These are phyloP conservation scores for Dryadomyces quercus-mongolicae DNA, from an alignment of 2,329 filamentous ascomycete species.

Conservation along the genomic window DNA sequence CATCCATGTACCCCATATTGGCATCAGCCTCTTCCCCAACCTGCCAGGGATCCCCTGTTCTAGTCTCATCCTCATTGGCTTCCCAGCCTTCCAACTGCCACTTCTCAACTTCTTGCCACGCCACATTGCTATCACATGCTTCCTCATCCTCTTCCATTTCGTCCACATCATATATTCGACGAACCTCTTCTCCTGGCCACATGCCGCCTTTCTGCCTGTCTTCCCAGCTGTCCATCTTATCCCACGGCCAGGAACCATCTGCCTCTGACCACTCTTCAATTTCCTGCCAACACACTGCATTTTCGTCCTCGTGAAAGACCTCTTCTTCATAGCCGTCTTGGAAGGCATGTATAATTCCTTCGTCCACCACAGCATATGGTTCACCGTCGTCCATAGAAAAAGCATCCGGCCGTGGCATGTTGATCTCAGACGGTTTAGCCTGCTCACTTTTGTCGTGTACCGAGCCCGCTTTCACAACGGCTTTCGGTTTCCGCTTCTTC, in stretches of 20 bases:
- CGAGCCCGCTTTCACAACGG: background rate
- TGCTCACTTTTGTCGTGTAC: background rate
- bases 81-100: slow-evolving; percentile 6
- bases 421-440: no score
- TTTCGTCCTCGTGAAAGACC: background rate
- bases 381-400: background rate
- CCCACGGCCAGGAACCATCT: background rate
- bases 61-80: no score
- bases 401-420: background rate
- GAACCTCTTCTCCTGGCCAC: background rate
- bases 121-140: background rate
- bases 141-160: no score
- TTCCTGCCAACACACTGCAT: slow-evolving; percentile 4
- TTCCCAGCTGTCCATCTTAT: background rate
- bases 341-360: background rate
- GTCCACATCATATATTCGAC: background rate
- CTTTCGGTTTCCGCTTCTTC: background rate
- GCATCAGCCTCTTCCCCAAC: background rate
- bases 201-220: background rate
- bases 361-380: background rate
- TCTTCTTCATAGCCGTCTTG: background rate
- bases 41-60: background rate
- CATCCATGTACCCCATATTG: slow-evolving; percentile 2
- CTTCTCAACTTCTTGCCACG: slow-evolving; percentile 3
- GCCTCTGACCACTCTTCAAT: slow-evolving; percentile 6